Conservation (phyloP, 1,284 basidiomycete species). For the Ceraceosorus bombacis region DNA sequence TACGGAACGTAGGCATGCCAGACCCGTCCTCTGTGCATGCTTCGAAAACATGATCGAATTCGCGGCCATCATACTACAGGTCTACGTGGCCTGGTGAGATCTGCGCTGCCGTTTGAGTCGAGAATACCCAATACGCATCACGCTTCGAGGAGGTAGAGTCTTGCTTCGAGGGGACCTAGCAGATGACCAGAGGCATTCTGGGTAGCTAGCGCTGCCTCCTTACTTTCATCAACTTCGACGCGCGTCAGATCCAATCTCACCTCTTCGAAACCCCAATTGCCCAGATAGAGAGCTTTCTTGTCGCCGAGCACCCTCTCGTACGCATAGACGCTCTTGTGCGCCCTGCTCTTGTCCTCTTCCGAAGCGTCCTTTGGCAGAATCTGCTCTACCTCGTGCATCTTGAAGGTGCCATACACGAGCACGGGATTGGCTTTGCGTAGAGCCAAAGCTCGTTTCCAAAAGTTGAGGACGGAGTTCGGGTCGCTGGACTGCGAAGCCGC, state of each 20-base stretch:
- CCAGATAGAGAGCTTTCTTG: background rate
- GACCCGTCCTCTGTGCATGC: too few relatives aligned
- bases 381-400: conserved; percentile 50
- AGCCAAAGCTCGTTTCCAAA: conserved; percentile 58
- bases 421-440: conserved; percentile 58
- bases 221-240: too few relatives aligned
- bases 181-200: too few relatives aligned
- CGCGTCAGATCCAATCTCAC: background rate
- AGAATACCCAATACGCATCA: too few relatives aligned
- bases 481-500: conserved; percentile 55
- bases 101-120: too few relatives aligned
- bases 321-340: background rate
- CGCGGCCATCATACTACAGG: too few relatives aligned
- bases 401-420: conserved; percentile 58
- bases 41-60: too few relatives aligned
- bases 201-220: too few relatives aligned
- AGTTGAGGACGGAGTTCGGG: conserved; percentile 55
- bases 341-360: background rate
- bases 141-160: too few relatives aligned
- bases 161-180: too few relatives aligned
- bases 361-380: background rate
- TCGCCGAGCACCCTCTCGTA: background rate
- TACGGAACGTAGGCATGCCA: too few relatives aligned
- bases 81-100: too few relatives aligned
- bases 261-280: background rate